Base-by-base conservation (phyloP, 495 filamentous ascomycete genomes). In the Ascobolus immersus region DNA sequence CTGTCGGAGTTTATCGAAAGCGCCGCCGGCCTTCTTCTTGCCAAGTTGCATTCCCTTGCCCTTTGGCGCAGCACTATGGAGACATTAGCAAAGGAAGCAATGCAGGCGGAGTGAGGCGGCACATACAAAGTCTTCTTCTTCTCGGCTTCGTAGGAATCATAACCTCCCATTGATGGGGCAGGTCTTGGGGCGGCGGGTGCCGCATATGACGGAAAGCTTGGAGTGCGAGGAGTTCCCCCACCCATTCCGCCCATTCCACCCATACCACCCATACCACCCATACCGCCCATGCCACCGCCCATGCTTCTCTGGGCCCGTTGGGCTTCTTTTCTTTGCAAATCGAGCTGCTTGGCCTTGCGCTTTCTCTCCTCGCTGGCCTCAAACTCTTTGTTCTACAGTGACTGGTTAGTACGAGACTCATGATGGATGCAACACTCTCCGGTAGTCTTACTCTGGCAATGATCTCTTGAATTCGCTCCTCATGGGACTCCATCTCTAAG, bases 11-110 rank as follows among this genome's bases (percentile, higher is more conserved):
- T 74, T 73, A 52, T 94, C 84, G 46, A 89, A 94, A 62, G 93
- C 91, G 54, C 86, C 77, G 10, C 77, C 86, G 19, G 75, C 77
- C 60, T 91, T 91, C 56, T 94, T 94, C 62, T 91, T 92, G 53
- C 86, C 89, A 24, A 96, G 57, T 52, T 93, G 84, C 86, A 96
- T 93, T 33, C 86, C 86, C 56, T 96, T 96, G 37, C 80, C 79
- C 50, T 84, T 80, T 22, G 69, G 65, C 18, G 75, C 67, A 29
- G 71, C 50, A 27, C 25, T 27, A 14, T 4, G 25, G 11, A 27
- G 14, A 14, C 14, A n/a, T n/a, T n/a, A n/a, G n/a, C n/a, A n/a
- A n/a, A n/a, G n/a, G n/a, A n/a, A n/a, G n/a, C n/a, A n/a, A n/a
- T n/a, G n/a, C n/a, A 14, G 2, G 2, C 25, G 5, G 25, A 27